A percentile compares a stretch with the other conserved stretches of the same genome.
Conservation (phyloP, 495 filamentous ascomycete genomes). For the Daldinia grandis region DNA sequence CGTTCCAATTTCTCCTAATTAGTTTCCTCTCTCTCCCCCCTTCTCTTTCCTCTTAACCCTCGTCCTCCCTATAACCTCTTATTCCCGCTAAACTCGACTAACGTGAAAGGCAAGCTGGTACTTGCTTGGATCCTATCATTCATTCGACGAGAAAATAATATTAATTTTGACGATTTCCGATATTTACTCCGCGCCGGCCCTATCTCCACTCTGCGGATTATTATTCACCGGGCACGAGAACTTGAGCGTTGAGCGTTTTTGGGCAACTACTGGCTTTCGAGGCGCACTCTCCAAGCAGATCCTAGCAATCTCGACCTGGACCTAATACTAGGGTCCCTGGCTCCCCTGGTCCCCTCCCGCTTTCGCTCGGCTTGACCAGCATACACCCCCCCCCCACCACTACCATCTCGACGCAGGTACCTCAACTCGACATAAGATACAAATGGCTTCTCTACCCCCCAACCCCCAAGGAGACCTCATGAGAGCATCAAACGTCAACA, state of each 20-base stretch:
- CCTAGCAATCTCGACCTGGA: conserved; percentile 48
- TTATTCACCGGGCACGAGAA: conserved; percentile 44
- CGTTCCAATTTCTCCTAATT: conserved; percentile 53
- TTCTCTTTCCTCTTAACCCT: conserved; percentile 49
- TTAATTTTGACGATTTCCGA: conserved; percentile 48
- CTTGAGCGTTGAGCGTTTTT: conserved; percentile 41
- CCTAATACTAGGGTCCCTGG: conserved; percentile 52
- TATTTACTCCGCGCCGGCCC: conserved; percentile 26
- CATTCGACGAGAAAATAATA: conserved; percentile 57
- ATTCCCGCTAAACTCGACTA: conserved; percentile 50
- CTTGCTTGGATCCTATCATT: conserved; percentile 63
- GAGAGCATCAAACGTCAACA: conserved; percentile 64
- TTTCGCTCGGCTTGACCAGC: conserved; percentile 56
- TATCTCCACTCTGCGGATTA: conserved; percentile 34
- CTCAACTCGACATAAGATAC: conserved; percentile 55
- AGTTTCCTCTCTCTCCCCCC: conserved; percentile 34
- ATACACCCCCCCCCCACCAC: conserved; percentile 52
- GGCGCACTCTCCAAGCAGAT: conserved; percentile 38
- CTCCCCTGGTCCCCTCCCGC: conserved; percentile 52
- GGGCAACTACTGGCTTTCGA: conserved; percentile 41
- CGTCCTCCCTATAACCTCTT: conserved; percentile 28
- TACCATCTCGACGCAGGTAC: conserved; percentile 55
- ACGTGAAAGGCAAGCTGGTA: conserved; percentile 60
- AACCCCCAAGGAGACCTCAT: conserved; percentile 59
- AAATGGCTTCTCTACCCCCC: conserved; percentile 69